Percentiles rank a stretch among this genome's conserved stretches.
These are phyloP conservation scores for Sphagnum tenellum DNA, from an alignment of 225 moss, liverwort and hornwort genomes.

Conservation along the genomic window DNA sequence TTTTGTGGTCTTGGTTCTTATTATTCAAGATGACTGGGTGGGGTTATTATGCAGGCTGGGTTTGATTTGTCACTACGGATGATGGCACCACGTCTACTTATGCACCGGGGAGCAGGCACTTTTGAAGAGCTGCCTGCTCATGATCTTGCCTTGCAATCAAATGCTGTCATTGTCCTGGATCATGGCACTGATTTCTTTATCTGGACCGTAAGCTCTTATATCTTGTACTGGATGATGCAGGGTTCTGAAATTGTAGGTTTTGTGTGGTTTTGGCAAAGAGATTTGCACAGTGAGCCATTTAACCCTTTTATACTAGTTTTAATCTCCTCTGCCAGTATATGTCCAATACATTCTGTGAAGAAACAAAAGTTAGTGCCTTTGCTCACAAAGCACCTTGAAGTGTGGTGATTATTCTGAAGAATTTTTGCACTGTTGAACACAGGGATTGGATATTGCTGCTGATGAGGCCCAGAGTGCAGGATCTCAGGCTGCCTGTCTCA, in stretches of 20 bases:
- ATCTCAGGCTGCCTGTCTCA: conserved; percentile 83
- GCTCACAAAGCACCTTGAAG: background rate
- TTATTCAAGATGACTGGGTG: too few species aligned
- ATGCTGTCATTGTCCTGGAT: conserved; percentile 87
- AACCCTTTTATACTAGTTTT: too few species aligned
- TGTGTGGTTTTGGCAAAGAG: too few species aligned
- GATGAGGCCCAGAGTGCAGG: conserved; percentile 68
- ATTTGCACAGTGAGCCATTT: too few species aligned
- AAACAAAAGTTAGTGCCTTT: background rate
- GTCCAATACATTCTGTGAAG: background rate
- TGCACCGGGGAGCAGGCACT: conserved; percentile 98
- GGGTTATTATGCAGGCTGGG: conserved; percentile 53
- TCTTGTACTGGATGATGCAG: too few species aligned
- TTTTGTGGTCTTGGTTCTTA: too few species aligned
- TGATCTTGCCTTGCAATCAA: conserved; percentile 92
- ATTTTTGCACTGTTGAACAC: conserved; percentile 2
- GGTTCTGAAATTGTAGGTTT: too few species aligned
- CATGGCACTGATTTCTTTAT: conserved; percentile 97
- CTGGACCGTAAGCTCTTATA: conserved; percentile 55
- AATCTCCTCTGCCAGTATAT: too few species aligned
- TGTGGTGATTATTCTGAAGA: conserved; percentile 2
- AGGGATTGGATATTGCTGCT: conserved; percentile 79
- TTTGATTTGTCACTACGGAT: conserved; percentile 93
- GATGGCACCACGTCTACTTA: conserved; percentile 95
- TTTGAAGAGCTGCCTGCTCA: conserved; percentile 96